Evolutionary conservation across 306 rosid species (phyloP).

Genomic region (Oemleria cerasiformis): DNA sequence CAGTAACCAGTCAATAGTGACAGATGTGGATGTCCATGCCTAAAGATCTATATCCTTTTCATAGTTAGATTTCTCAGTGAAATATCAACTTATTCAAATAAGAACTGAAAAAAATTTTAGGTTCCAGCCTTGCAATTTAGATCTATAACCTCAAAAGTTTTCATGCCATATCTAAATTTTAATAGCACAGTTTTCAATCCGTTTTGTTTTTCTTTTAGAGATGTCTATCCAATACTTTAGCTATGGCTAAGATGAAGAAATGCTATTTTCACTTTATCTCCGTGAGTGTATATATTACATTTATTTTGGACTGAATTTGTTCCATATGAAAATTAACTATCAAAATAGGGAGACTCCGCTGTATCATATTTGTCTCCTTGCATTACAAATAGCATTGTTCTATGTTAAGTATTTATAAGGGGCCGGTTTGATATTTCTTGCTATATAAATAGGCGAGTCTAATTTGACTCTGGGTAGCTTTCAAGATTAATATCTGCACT

Average conservation of each 20-base stretch:
- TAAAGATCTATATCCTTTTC: background rate
- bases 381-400: too few species aligned
- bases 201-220: background rate
- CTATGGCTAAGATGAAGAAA: too few species aligned
- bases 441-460: background rate
- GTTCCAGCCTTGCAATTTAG: background rate
- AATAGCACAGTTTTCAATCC: background rate
- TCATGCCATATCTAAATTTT: background rate
- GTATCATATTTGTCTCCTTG: background rate
- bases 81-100: background rate
- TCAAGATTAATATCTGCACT: background rate
- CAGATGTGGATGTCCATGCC: background rate
- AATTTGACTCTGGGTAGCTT: background rate
- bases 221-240: background rate
- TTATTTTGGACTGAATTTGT: background rate
- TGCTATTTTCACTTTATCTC: too few species aligned
- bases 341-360: background rate
- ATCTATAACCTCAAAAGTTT: background rate
- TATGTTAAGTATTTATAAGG: background rate
- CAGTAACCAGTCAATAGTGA: background rate
- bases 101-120: background rate
- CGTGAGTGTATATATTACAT: background rate
- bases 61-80: background rate
- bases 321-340: background rate
- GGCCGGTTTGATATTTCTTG: background rate